Evolutionary conservation across 352 stramenopile species (phyloP).

Genomic region (Globisporangium middletonii): DNA sequence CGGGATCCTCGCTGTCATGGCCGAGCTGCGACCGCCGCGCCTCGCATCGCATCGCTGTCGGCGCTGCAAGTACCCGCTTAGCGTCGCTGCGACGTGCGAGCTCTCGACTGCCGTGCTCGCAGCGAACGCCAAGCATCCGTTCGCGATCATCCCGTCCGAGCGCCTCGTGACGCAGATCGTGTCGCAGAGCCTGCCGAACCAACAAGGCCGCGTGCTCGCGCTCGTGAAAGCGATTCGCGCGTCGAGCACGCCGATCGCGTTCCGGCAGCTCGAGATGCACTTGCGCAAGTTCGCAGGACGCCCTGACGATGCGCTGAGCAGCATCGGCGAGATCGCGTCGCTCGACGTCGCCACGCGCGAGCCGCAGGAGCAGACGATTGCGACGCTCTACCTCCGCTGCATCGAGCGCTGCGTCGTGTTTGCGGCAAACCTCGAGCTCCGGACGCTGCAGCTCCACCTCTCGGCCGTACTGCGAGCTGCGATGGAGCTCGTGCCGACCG

Average conservation of each 20-base stretch:
- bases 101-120: conserved; percentile 2
- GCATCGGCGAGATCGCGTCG: conserved; percentile 56
- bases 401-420: conserved; percentile 56
- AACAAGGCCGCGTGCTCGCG: conserved; percentile 52
- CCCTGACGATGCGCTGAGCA: conserved; percentile 54
- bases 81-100: conserved; percentile 8
- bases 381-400: conserved; percentile 28
- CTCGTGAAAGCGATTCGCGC: conserved; percentile 40
- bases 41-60: not conserved
- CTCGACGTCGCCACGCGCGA: conserved; percentile 33
- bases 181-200: conserved; percentile 57
- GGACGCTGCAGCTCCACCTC: conserved; percentile 42
- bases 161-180: conserved; percentile 45
- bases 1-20: conserved; percentile 23
- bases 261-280: conserved; percentile 71
- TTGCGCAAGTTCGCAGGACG: conserved; percentile 59
- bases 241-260: conserved; percentile 61
- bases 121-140: conserved; percentile 38
- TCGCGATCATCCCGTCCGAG: conserved; percentile 53
- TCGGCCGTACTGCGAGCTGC: conserved; percentile 23
- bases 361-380: conserved; percentile 41
- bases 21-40: conserved; percentile 4
- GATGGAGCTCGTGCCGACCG: conserved; percentile 1
- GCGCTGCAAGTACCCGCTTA: conserved; percentile 27
- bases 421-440: conserved; percentile 48